phyloP scores from a whole-genome alignment of 169 alveolate species.

The Eimeria tenella region DNA sequence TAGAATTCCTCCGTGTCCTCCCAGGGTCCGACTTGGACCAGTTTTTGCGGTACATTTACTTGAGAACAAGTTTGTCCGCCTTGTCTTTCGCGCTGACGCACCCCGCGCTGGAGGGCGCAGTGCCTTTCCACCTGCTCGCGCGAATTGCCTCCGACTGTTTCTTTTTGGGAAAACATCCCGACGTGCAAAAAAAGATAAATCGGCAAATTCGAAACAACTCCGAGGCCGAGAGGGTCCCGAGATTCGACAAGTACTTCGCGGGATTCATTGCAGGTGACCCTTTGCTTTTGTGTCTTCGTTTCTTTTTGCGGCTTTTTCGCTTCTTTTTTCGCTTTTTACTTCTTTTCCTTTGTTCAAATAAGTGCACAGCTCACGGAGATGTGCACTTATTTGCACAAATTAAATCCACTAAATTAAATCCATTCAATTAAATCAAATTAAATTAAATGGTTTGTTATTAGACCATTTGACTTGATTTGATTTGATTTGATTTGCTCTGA shows the following conservation, averaged over 20 bases:
- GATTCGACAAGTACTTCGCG: slow-evolving; percentile 24
- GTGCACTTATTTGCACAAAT: too few relatives aligned
- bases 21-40: slow-evolving; percentile 19
- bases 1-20: too few relatives aligned
- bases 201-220: too few relatives aligned
- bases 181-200: background rate
- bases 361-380: too few relatives aligned
- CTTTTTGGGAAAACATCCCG: background rate
- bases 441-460: background rate
- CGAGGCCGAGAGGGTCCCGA: background rate
- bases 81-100: slow-evolving; percentile 1
- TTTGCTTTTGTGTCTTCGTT: too few relatives aligned
- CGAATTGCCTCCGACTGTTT: background rate
- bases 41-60: background rate
- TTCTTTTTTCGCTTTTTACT: too few relatives aligned
- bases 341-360: too few relatives aligned
- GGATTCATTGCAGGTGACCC: background rate
- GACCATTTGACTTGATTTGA: too few relatives aligned
- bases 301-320: too few relatives aligned
- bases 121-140: background rate
- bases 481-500: background rate
- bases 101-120: background rate
- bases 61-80: background rate
- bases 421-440: too few relatives aligned
- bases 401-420: too few relatives aligned